A percentile compares a stretch with the other conserved stretches of the same genome.
Conservation (phyloP, 768 basidiomycete species). For the Butyriboletus loyo region DNA sequence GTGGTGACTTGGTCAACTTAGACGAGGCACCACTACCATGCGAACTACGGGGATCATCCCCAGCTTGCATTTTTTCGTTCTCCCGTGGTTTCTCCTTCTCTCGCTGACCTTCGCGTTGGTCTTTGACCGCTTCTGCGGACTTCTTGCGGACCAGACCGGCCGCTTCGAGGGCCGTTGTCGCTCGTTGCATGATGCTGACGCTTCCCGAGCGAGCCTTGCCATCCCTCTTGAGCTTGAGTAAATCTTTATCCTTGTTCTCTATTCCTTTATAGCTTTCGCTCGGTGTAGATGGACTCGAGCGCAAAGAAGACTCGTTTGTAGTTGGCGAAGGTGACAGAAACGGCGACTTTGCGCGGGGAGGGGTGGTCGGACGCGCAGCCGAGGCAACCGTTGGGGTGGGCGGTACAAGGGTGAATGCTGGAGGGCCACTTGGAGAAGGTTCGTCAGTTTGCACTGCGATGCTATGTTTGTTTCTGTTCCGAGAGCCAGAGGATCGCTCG, state of each 20-base stretch:
- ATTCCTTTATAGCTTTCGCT: constrained; percentile 52
- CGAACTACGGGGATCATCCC: constrained; percentile 60
- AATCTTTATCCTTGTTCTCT: constrained; percentile 47
- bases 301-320: constrained; percentile 45
- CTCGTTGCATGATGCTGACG: constrained; percentile 94
- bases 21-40: constrained; percentile 58
- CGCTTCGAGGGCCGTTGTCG: constrained; percentile 86
- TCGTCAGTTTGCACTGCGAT: constrained; percentile 50
- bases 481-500: constrained; percentile 18
- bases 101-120: constrained; percentile 51
- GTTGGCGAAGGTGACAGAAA: constrained; percentile 56
- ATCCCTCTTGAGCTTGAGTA: constrained; percentile 47
- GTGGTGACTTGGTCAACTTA: constrained; percentile 70
- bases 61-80: constrained; percentile 39
- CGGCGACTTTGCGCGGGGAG: constrained; percentile 51
- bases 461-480: constrained; percentile 22
- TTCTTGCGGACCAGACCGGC: constrained; percentile 83
- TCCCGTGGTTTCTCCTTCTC: constrained; percentile 43
- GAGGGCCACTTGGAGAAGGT: constrained; percentile 36
- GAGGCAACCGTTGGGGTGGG: constrained; percentile 64
- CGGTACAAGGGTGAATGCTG: constrained; percentile 71
- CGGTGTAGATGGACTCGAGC: constrained; percentile 71
- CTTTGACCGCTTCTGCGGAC: constrained; percentile 68
- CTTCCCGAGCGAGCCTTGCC: constrained; percentile 78
- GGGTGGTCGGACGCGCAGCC: constrained; percentile 42